Percentiles rank a stretch among this genome's conserved stretches.
phyloP scores from a whole-genome alignment of 495 filamentous ascomycete genomes.

The Chaetomium fimeti region DNA sequence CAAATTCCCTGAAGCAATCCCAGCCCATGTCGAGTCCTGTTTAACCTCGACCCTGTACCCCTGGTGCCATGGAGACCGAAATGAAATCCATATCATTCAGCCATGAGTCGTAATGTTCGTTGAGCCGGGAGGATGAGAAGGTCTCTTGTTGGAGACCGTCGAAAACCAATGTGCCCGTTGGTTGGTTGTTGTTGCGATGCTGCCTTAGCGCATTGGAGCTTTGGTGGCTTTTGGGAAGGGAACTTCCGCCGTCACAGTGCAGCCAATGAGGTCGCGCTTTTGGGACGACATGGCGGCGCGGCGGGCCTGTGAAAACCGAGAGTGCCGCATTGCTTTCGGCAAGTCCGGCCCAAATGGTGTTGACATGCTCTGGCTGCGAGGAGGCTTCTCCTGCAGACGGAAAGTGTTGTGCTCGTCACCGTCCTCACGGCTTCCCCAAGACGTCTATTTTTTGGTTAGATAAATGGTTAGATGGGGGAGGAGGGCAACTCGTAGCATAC shows the following conservation, averaged over 20 bases:
- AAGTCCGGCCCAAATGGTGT: slow-evolving; percentile 39
- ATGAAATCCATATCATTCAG: slow-evolving; percentile 29
- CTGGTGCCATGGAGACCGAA: slow-evolving; percentile 21
- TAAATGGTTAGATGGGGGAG: background rate
- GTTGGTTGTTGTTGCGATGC: background rate
- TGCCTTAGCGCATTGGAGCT: slow-evolving; percentile 6
- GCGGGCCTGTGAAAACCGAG: slow-evolving; percentile 22
- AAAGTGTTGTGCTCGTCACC: slow-evolving; percentile 61
- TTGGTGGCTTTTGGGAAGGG: slow-evolving; percentile 13
- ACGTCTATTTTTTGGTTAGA: slow-evolving; percentile 48
- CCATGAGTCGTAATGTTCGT: slow-evolving; percentile 29
- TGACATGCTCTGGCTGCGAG: slow-evolving; percentile 48
- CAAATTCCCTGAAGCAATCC: slow-evolving; percentile 21
- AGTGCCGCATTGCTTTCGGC: slow-evolving; percentile 23
- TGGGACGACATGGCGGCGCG: slow-evolving; percentile 18
- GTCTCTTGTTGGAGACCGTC: background rate
- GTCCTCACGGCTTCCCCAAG: slow-evolving; percentile 67
- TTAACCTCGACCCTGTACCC: slow-evolving; percentile 26
- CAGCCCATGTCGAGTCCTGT: slow-evolving; percentile 27
- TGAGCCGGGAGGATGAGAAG: background rate
- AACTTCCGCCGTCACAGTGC: slow-evolving; percentile 1
- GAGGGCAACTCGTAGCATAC: slow-evolving; percentile 44
- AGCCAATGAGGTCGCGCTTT: slow-evolving; percentile 25
- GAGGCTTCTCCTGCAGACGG: slow-evolving; percentile 53
- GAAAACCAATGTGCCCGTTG: background rate